Evolutionary conservation across 2,329 filamentous ascomycete genomes (phyloP).

Genomic region (Chaetomium olivaceum): DNA sequence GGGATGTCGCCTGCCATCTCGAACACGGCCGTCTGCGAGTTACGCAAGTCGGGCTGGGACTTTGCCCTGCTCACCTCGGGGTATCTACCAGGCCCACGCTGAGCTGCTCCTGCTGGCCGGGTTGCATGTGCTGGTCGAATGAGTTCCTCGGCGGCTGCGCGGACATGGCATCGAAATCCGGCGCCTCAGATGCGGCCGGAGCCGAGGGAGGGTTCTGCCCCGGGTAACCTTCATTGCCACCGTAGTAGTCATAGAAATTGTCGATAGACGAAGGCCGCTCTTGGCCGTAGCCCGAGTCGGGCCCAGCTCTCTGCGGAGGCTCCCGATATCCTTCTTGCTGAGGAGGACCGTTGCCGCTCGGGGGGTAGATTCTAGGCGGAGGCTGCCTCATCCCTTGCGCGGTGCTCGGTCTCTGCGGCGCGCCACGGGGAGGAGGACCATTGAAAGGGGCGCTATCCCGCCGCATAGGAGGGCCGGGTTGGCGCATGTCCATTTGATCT

Average conservation of each 20-base stretch:
- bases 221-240: slow-evolving; percentile 39
- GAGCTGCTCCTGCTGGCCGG: slow-evolving; percentile 44
- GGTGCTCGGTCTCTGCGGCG: slow-evolving; percentile 57
- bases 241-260: slow-evolving; percentile 60
- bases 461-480: slow-evolving; percentile 39
- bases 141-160: slow-evolving; percentile 43
- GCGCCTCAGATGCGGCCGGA: slow-evolving; percentile 37
- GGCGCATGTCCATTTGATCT: slow-evolving; percentile 44
- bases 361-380: slow-evolving; percentile 54
- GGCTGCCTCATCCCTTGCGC: slow-evolving; percentile 54
- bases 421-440: slow-evolving; percentile 41
- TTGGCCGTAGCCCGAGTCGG: slow-evolving; percentile 43
- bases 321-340: slow-evolving; percentile 38
- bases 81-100: slow-evolving; percentile 52
- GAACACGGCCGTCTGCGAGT: slow-evolving; percentile 68
- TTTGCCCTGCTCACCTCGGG: slow-evolving; percentile 61
- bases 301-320: slow-evolving; percentile 37
- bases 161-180: slow-evolving; percentile 48
- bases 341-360: slow-evolving; percentile 43
- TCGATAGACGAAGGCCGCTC: slow-evolving; percentile 45
- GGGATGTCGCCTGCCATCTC: slow-evolving; percentile 70
- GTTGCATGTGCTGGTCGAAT: slow-evolving; percentile 51
- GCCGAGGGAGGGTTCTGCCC: slow-evolving; percentile 33
- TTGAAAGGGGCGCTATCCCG: slow-evolving; percentile 51
- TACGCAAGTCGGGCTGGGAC: slow-evolving; percentile 66